Evolutionary conservation across 148 eudicot genomes (phyloP), one percentile per base, ranked within the genome.

Genomic region (Dysphania ambrosioides): DNA sequence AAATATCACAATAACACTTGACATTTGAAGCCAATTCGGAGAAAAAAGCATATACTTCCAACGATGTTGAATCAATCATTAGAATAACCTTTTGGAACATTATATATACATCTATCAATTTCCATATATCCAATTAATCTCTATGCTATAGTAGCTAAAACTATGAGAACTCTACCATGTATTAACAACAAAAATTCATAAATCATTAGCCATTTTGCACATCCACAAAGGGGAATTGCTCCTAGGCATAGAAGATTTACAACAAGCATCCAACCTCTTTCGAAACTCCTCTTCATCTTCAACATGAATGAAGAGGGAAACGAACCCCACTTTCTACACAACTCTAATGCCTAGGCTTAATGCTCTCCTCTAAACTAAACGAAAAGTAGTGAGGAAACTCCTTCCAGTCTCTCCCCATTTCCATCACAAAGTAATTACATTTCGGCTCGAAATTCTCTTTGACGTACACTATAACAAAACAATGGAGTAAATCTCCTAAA

Each of bases 321-420:
- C 81, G 88, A 30, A 94, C 93, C 11, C 97, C 91, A 40, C 75
- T 85, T 59, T 91, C 95, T 1, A 90, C 81, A 78, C 98, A 94
- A 34, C 53, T 61, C 11, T 79, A 79, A 72, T 94, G 97, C 72
- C 98, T 83, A 19, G 86, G 89, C 73, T 90, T 91, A 65, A 94
- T 91, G 88, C 98, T 85, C 66, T 81, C 85, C 41, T 91, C 98
- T 81, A 94, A 85, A 72, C 98, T 88, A 82, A 88, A 94, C 3
- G 98, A 94, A 76, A 94, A 94, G 58, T 91, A 94, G 36, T 94
- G 98, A 0, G 98, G 98, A 78, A 90, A 94, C n/a, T 75, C 90
- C 78, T 82, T 86, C 87, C 90, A 69, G 10, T 88, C 92, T 81
- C 98, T 85, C 74, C 96, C 93, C 98, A 94, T 94, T 66, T 94